phyloP scores from a whole-genome alignment of 495 filamentous ascomycete species.

The Neurospora terricola region DNA sequence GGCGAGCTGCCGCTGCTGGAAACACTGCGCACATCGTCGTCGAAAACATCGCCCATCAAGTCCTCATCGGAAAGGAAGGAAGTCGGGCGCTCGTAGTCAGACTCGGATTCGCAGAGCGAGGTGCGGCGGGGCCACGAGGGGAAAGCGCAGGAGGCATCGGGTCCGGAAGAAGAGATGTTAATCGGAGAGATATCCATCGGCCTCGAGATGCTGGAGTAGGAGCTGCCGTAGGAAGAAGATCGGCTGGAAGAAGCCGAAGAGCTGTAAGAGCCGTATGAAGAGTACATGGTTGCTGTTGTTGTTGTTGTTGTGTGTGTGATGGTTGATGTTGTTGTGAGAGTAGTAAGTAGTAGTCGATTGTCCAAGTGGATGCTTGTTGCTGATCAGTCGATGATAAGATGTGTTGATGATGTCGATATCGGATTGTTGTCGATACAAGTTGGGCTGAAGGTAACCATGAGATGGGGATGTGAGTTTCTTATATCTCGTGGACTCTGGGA shows the following conservation, averaged over 20 bases:
- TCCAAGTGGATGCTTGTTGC: neutral
- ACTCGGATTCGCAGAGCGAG: slow-evolving; percentile 29
- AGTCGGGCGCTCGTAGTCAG: slow-evolving; percentile 30
- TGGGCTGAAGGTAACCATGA: neutral
- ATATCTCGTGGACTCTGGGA: slow-evolving; percentile 4
- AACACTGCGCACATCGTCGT: slow-evolving; percentile 35
- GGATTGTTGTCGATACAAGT: slow-evolving; percentile 1
- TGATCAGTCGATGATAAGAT: slow-evolving; percentile 1
- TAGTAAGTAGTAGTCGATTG: slow-evolving; percentile 4
- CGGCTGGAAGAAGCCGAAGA: slow-evolving; percentile 16
- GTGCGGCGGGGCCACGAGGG: slow-evolving; percentile 41
- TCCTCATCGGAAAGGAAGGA: slow-evolving; percentile 44
- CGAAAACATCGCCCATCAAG: slow-evolving; percentile 26
- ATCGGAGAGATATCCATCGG: slow-evolving; percentile 44
- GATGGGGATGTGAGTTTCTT: slow-evolving; percentile 9
- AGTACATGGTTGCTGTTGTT: slow-evolving; percentile 29
- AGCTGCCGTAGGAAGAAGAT: slow-evolving; percentile 14
- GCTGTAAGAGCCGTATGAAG: slow-evolving; percentile 26
- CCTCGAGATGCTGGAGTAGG: slow-evolving; percentile 27
- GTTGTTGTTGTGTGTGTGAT: neutral
- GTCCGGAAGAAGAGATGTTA: slow-evolving; percentile 25
- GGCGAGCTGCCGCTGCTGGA: slow-evolving; percentile 38
- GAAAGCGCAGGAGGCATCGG: slow-evolving; percentile 36
- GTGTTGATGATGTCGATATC: slow-evolving; percentile 4
- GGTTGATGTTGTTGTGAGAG: slow-evolving; percentile 6